A percentile compares a stretch with the other conserved stretches of the same genome.
phyloP scores from a whole-genome alignment of 805 yeast genomes.

The Cyberlindnera japonica region DNA sequence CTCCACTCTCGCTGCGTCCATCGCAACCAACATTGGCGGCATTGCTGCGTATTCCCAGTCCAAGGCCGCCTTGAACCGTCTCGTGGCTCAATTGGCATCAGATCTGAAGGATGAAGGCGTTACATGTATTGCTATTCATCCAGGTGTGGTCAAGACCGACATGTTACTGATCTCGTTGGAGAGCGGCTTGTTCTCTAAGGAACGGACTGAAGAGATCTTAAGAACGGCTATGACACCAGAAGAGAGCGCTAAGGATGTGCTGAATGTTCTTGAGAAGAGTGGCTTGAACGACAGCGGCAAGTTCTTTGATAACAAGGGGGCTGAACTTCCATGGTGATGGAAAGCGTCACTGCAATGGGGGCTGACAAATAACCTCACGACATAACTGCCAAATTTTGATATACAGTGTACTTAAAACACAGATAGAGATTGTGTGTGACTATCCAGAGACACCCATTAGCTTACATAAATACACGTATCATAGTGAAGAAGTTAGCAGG shows the following conservation, averaged over 20 bases:
- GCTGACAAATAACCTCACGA: too few relatives aligned
- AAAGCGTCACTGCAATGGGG: too few relatives aligned
- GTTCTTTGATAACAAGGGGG: not conserved
- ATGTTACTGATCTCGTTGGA: slow-evolving; percentile 3
- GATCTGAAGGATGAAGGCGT: slow-evolving; percentile 28
- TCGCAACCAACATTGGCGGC: slow-evolving; percentile 27
- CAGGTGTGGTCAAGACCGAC: slow-evolving; percentile 36
- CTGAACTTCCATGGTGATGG: slow-evolving; percentile 1
- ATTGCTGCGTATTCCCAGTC: slow-evolving; percentile 23
- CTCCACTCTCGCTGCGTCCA: slow-evolving; percentile 29
- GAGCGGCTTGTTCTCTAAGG: not conserved
- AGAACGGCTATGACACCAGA: not conserved
- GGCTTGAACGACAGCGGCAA: not conserved
- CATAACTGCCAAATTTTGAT: too few relatives aligned
- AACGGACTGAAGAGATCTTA: not conserved
- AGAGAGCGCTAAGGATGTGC: not conserved
- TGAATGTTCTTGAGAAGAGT: not conserved
- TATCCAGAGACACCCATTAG: too few relatives aligned
- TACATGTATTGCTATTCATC: slow-evolving; percentile 32
- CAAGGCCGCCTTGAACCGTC: not conserved
- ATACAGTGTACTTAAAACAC: too few relatives aligned
- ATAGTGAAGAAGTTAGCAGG: too few relatives aligned
- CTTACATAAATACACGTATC: too few relatives aligned
- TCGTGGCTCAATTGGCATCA: slow-evolving; percentile 22
- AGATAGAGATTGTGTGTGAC: too few relatives aligned